Base-by-base conservation (phyloP, 2,329 filamentous ascomycete genomes). In the Cladophialophora exuberans region DNA sequence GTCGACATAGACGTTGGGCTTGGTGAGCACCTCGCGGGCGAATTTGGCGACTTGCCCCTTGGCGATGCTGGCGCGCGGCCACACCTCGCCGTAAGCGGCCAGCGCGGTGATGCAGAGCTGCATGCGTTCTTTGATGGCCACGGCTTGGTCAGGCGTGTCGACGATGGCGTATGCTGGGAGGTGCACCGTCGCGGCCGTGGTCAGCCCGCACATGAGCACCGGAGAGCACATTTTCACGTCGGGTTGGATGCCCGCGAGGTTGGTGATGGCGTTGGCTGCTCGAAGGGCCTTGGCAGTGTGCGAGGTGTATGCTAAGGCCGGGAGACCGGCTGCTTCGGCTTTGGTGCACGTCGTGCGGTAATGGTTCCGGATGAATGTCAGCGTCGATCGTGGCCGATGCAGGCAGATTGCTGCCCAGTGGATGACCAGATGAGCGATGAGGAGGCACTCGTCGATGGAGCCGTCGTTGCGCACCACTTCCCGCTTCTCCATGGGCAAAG, bases 161-260 rank as follows among this genome's bases (percentile, higher is more conserved):
- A 73, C 76, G 64, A 78, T 76, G 4, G 82, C 84, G 83, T 90
- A 96, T 60, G 88, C 89, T 52, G 87, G 89, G 20, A 95, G 79
- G 65, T 94, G 89, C 3, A 93, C 87, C 63, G 92, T 88, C 5
- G 89, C 89, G 15, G 87, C 88, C 49, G 93, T 76, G 1, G 89
- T 89, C 45, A 94, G 77, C 33, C 88, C 86, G 67, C 89, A 94
- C 28, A 87, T 89, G 73, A 94, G 91, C 72, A 93, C 92, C 54
- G 90, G 89, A 0, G 85, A 91, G 72, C 96, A 90, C 26, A 83
- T 83, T 3, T 86, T 79, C 1, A 93, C 0, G 85, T 81, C 49
- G 67, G 62, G 13, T 69, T 70, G 53, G 71, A 70, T 43, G 42
- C 86, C 83, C 0, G 89, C 88, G 41, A 95, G 83, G 1, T 87